phyloP scores from a whole-genome alignment of 2,329 filamentous ascomycete genomes.

The Grosmannia serpens region DNA sequence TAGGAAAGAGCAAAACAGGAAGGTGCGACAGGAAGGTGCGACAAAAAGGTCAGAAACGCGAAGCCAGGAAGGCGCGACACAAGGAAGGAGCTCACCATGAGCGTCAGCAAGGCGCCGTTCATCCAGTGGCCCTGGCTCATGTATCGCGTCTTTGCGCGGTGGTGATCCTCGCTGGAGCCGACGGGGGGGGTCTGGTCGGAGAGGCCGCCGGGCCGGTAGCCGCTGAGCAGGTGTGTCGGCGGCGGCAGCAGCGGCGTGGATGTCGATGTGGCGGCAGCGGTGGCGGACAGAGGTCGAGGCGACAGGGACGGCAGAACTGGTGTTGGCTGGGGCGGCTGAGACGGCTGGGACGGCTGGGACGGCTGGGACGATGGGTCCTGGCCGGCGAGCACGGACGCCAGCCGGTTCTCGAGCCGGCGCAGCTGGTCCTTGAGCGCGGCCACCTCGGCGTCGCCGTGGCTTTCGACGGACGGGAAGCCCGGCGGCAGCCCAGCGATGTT shows the following conservation, averaged over 20 bases:
- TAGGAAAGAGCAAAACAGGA: neutral
- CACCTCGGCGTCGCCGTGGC: slow-evolving; percentile 18
- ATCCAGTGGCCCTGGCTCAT: slow-evolving; percentile 49
- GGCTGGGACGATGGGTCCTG: slow-evolving; percentile 2
- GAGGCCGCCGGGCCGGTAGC: neutral
- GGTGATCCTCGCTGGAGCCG: neutral
- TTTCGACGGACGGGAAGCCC: slow-evolving; percentile 1
- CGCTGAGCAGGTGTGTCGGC: neutral
- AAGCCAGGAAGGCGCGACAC: neutral
- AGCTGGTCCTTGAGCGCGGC: slow-evolving; percentile 28
- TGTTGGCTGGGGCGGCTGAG: neutral
- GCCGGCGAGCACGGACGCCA: slow-evolving; percentile 18
- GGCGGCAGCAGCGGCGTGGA: neutral
- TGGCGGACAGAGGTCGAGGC: neutral
- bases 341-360: neutral
- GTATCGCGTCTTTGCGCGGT: slow-evolving; percentile 33
- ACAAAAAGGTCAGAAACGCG: neutral
- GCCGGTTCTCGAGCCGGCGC: slow-evolving; percentile 30
- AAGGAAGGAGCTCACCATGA: slow-evolving; percentile 25
- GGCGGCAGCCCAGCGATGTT: neutral
- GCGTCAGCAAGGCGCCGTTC: slow-evolving; percentile 24
- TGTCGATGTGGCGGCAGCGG: neutral
- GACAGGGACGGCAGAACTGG: neutral
- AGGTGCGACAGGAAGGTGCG: neutral
- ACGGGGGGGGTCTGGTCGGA: neutral